Evolutionary conservation across 208 protist species (phyloP), one percentile per base, ranked within the genome.

Genomic region (Trypanosoma avium): DNA sequence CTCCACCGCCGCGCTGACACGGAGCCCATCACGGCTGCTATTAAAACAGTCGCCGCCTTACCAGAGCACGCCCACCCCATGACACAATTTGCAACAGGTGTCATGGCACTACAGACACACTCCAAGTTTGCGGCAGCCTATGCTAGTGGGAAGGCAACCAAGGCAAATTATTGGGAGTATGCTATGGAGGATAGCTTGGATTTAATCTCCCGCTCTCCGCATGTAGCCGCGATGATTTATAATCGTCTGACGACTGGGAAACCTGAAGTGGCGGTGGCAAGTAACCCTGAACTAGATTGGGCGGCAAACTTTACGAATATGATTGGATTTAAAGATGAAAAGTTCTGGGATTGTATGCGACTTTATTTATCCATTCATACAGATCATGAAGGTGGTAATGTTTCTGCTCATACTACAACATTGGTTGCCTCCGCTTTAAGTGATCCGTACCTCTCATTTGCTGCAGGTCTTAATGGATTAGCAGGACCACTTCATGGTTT

Each of bases 401-500:
- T 98, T 26, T 97, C 91, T 42, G 97, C 98, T 36, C 98, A 99
- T 83, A 93, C 97, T n/a, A 98, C 93, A 43, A 94, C 96, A 62
- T 87, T 99, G 26, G 97, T 99, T 38, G 97, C 94, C 67, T 97
- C 88, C 8, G 97, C 98, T 32, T 92, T 99, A 12, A 98, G 94
- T 46, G 98, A 99, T 81, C 97, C 98, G 35, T 99, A 99, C 86
- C 85, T 99, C 24, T 88, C 97, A 52, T 91, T 98, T 65, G 56
- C 79, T 57, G 97, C 96, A 17, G 97, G 96, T 65, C 80, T 98
- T 61, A 94, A 93, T 69, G 98, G 96, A 65, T 88, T 99, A 9
- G 98, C 98, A 40, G 98, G 98, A 19, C 98, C 98, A 49, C 86
- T 99, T 46, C 98, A 99, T 80, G 98, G 98, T 56, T 85, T 99